A percentile compares a stretch with the other conserved stretches of the same genome.
phyloP scores from a whole-genome alignment of 2,329 filamentous ascomycete species.

The Sarocladium oryzae region DNA sequence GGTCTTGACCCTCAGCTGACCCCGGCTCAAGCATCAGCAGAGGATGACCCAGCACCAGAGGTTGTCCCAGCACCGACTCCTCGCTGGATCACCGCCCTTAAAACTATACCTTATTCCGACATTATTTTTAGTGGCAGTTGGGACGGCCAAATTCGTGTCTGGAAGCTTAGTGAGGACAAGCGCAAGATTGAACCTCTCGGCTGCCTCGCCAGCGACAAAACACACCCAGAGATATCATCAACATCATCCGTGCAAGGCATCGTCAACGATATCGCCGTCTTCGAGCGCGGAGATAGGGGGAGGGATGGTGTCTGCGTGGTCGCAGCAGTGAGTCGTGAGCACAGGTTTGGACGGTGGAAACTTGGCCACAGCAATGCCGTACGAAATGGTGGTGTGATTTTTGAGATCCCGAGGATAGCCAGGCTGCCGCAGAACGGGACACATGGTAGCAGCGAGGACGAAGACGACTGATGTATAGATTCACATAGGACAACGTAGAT shows the following conservation, averaged over 20 bases:
- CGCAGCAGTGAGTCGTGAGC: slow-evolving; percentile 80
- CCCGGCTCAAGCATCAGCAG: slow-evolving; percentile 67
- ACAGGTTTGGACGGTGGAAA: slow-evolving; percentile 79
- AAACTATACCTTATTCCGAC: slow-evolving; percentile 83
- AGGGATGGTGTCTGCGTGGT: slow-evolving; percentile 75
- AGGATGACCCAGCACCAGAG: slow-evolving; percentile 53
- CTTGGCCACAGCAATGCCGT: slow-evolving; percentile 44
- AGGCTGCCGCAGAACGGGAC: slow-evolving; percentile 17
- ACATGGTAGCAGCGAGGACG: slow-evolving; percentile 20
- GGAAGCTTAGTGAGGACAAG: slow-evolving; percentile 81
- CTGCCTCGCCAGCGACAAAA: slow-evolving; percentile 43
- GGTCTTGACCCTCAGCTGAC: slow-evolving; percentile 69
- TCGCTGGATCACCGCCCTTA: slow-evolving; percentile 84
- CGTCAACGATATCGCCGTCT: slow-evolving; percentile 81
- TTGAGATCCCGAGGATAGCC: slow-evolving; percentile 61
- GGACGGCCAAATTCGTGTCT: slow-evolving; percentile 78
- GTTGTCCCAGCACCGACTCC: slow-evolving; percentile 61
- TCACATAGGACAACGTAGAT: slow-evolving; percentile 6
- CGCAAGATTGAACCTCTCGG: slow-evolving; percentile 68
- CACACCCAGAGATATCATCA: slow-evolving; percentile 14
- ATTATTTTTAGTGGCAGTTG: slow-evolving; percentile 87
- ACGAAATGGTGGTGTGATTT: slow-evolving; percentile 80
- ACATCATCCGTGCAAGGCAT: slow-evolving; percentile 56
- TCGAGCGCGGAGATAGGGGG: slow-evolving; percentile 74
- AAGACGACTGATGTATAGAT: slow-evolving; percentile 15